Evolutionary conservation across 2,329 filamentous ascomycete species (phyloP).

Genomic region (Colletotrichum tamarilloi): DNA sequence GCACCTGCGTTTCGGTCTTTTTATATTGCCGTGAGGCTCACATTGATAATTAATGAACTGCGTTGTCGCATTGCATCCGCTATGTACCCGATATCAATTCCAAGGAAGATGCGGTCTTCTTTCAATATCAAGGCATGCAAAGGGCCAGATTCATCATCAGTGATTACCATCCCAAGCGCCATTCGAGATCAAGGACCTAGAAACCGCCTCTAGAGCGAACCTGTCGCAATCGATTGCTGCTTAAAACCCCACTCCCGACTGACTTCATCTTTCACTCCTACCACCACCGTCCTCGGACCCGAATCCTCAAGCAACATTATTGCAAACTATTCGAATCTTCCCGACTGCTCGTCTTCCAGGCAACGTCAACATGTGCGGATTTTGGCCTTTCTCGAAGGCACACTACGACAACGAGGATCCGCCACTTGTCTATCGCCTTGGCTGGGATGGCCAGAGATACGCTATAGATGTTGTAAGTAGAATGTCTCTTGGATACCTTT

Average conservation of each 20-base stretch:
- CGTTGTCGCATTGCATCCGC: neutral
- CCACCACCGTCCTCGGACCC: neutral
- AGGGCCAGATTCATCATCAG: neutral
- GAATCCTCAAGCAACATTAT: neutral
- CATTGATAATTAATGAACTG: neutral
- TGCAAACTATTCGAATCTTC: neutral
- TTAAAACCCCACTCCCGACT: neutral
- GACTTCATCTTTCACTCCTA: neutral
- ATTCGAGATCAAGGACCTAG: neutral
- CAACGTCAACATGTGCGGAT: slow-evolving; percentile 60
- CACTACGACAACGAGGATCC: slow-evolving; percentile 58
- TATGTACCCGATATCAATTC: neutral
- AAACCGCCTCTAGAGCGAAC: neutral
- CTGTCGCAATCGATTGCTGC: neutral
- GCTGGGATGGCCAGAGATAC: slow-evolving; percentile 53
- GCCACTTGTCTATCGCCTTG: slow-evolving; percentile 47
- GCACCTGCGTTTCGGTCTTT: neutral
- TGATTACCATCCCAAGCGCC: neutral
- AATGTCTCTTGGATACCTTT: neutral
- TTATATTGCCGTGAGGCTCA: neutral
- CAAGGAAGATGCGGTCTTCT: neutral
- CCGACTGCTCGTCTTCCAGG: neutral
- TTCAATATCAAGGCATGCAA: neutral
- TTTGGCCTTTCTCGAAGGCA: slow-evolving; percentile 61
- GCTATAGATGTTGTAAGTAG: slow-evolving; percentile 53